Conservation (phyloP, 2,329 filamentous ascomycete species). For the Trichophyton equinum region DNA sequence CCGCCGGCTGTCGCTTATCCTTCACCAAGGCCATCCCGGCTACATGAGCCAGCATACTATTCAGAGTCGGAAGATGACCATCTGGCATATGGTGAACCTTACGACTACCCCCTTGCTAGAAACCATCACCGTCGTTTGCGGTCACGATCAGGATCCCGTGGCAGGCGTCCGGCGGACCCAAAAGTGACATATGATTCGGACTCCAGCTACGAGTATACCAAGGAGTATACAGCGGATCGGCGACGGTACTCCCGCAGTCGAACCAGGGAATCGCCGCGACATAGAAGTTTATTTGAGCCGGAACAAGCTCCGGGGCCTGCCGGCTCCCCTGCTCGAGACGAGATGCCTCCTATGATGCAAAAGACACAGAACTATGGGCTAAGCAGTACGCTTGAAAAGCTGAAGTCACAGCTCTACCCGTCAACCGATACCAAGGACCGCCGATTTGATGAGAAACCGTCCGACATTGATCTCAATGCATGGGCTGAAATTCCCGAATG, state of each 20-base stretch:
- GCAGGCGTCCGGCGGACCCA: not conserved
- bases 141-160: slow-evolving; percentile 6
- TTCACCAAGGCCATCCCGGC: not conserved
- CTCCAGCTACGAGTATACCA: slow-evolving; percentile 8
- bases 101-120: not conserved
- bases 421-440: not conserved
- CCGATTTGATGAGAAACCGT: not conserved
- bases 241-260: slow-evolving; percentile 6
- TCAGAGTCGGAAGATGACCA: not conserved
- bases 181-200: slow-evolving; percentile 14
- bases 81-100: slow-evolving; percentile 1
- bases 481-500: slow-evolving; percentile 31
- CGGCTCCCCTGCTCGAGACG: not conserved
- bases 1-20: not conserved
- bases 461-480: slow-evolving; percentile 12
- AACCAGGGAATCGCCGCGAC: slow-evolving; percentile 7
- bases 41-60: not conserved
- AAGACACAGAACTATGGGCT: not conserved
- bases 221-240: not conserved
- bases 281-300: not conserved
- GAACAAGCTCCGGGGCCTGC: not conserved
- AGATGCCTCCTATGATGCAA: not conserved
- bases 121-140: not conserved
- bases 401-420: not conserved
- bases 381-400: not conserved